Evolutionary conservation across 2,329 filamentous ascomycete species (phyloP).

Genomic region (Thelonectria olida): DNA sequence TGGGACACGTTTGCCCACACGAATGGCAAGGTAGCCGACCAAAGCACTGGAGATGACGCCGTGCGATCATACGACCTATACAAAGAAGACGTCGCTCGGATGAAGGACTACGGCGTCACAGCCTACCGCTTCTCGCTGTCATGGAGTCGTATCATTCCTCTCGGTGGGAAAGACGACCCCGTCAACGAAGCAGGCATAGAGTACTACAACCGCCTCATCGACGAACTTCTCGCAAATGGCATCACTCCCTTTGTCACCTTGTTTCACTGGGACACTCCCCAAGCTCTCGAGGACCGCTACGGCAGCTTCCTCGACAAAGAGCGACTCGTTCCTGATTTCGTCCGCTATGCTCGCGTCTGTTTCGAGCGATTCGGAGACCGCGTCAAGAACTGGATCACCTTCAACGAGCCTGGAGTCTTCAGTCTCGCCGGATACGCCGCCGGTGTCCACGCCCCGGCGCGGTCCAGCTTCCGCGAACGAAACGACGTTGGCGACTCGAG

Average conservation of each 20-base stretch:
- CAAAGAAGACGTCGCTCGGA: slow-evolving; percentile 60
- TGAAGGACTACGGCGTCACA: slow-evolving; percentile 67
- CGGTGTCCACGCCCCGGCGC: slow-evolving; percentile 28
- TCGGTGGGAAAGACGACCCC: slow-evolving; percentile 69
- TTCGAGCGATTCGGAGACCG: slow-evolving; percentile 35
- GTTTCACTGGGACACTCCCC: slow-evolving; percentile 72
- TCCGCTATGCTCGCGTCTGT: slow-evolving; percentile 35
- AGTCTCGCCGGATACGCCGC: slow-evolving; percentile 32
- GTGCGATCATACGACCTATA: slow-evolving; percentile 51
- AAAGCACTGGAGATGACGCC: slow-evolving; percentile 50
- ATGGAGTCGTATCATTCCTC: slow-evolving; percentile 72
- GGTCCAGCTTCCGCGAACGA: slow-evolving; percentile 34
- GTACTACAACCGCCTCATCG: slow-evolving; percentile 68
- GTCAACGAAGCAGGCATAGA: slow-evolving; percentile 68
- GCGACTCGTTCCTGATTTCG: slow-evolving; percentile 30
- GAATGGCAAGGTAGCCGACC: slow-evolving; percentile 49
- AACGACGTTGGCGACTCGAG: slow-evolving; percentile 33
- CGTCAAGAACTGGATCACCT: slow-evolving; percentile 36
- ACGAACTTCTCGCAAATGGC: slow-evolving; percentile 61
- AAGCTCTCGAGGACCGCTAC: slow-evolving; percentile 32
- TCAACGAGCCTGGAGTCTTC: slow-evolving; percentile 35
- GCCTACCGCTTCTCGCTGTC: slow-evolving; percentile 72
- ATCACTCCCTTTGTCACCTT: slow-evolving; percentile 70
- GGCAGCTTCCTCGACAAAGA: slow-evolving; percentile 35
- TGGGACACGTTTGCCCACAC: slow-evolving; percentile 53